Percentiles rank a stretch among this genome's conserved stretches.
These are phyloP conservation scores for Elsinoe necatrix DNA, from an alignment of 2,329 filamentous ascomycete species.

Conservation along the genomic window DNA sequence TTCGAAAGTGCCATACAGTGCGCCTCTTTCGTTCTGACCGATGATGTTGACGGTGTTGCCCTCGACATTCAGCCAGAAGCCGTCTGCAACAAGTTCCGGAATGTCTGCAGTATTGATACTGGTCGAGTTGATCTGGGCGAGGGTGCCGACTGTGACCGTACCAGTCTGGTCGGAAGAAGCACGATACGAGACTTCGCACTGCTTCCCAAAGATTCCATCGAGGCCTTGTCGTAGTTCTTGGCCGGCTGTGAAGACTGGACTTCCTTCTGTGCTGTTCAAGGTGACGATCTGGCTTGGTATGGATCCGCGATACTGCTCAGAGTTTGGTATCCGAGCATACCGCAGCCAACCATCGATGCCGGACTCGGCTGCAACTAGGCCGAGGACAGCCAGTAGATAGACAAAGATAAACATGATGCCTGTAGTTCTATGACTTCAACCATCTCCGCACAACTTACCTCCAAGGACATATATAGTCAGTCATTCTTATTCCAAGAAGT, in stretches of 20 bases:
- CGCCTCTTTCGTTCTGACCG: constrained; percentile 57
- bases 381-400: constrained; percentile 1
- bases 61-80: constrained; percentile 51
- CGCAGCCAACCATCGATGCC: constrained; percentile 57
- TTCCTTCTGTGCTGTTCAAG: constrained; percentile 46
- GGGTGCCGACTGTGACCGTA: constrained; percentile 44
- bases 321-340: constrained; percentile 47
- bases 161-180: constrained; percentile 27
- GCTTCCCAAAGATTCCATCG: constrained; percentile 47
- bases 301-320: constrained; percentile 30
- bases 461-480: not conserved
- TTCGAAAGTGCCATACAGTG: constrained; percentile 61
- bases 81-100: constrained; percentile 45
- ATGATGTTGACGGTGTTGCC: constrained; percentile 47
- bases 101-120: constrained; percentile 29
- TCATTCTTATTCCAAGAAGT: not conserved
- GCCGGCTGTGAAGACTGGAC: constrained; percentile 53
- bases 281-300: constrained; percentile 45
- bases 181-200: constrained; percentile 21
- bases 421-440: not conserved
- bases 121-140: constrained; percentile 35
- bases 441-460: not conserved
- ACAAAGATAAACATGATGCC: not conserved
- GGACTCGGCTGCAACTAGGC: constrained; percentile 46
- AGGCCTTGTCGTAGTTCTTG: constrained; percentile 52